These are phyloP conservation scores for Talaromyces trachyspermus DNA, from an alignment of 495 filamentous ascomycete species.

Conservation along the genomic window DNA sequence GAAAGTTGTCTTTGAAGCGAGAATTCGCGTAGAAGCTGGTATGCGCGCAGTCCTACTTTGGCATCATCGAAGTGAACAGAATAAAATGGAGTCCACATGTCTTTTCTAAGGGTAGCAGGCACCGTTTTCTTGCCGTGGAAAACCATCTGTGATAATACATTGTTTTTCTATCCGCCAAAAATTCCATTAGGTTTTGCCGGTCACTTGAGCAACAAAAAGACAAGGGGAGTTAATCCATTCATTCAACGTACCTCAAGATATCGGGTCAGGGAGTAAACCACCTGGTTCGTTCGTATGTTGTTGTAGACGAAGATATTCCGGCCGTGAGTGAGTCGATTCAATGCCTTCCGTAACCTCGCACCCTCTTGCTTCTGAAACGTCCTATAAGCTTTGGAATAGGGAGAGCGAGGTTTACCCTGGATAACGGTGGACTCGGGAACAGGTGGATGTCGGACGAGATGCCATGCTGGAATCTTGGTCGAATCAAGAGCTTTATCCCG, in stretches of 20 bases:
- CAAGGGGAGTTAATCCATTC: slow-evolving; percentile 4
- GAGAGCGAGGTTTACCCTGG: slow-evolving; percentile 30
- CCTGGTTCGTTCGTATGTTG: slow-evolving; percentile 72
- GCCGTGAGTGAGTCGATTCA: slow-evolving; percentile 46
- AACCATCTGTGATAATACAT: slow-evolving; percentile 64
- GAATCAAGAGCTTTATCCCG: slow-evolving; percentile 34
- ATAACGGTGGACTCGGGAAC: slow-evolving; percentile 31
- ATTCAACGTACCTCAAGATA: slow-evolving; percentile 54
- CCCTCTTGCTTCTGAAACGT: slow-evolving; percentile 29
- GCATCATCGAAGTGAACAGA: slow-evolving; percentile 62
- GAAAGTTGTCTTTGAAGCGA: slow-evolving; percentile 38
- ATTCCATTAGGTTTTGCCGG: too few species aligned
- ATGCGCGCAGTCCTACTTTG: slow-evolving; percentile 64
- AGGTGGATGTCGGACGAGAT: slow-evolving; percentile 32
- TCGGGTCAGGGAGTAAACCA: slow-evolving; percentile 70
- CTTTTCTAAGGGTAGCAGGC: slow-evolving; percentile 71
- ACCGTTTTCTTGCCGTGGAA: slow-evolving; percentile 88
- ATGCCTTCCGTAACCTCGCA: slow-evolving; percentile 37
- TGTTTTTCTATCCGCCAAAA: slow-evolving; percentile 46
- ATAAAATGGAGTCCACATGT: slow-evolving; percentile 82
- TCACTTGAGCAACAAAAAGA: too few species aligned
- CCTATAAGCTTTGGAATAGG: slow-evolving; percentile 37
- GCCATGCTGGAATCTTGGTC: slow-evolving; percentile 36
- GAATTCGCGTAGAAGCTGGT: slow-evolving; percentile 76
- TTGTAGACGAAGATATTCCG: slow-evolving; percentile 76